phyloP scores from a whole-genome alignment of 352 stramenopile genomes.

The Globisporangium polare region DNA sequence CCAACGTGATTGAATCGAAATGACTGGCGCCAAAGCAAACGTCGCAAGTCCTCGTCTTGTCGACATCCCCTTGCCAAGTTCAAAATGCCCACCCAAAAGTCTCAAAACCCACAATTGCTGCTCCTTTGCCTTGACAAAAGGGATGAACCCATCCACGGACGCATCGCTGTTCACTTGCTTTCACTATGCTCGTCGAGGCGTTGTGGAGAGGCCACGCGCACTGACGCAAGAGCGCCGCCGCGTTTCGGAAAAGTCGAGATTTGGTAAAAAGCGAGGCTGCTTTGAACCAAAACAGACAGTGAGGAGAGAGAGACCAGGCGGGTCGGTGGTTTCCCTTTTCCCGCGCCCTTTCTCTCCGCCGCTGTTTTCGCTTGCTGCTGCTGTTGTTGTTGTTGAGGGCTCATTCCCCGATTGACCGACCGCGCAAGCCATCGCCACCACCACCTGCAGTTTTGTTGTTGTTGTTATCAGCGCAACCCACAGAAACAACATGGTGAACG shows the following conservation, averaged over 20 bases:
- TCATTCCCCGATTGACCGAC: background rate
- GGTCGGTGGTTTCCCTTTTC: background rate
- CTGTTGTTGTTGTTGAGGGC: no score
- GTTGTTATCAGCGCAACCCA: background rate
- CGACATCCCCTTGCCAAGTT: no score
- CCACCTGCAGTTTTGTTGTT: no score
- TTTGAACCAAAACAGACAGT: no score
- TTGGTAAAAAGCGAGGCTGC: no score
- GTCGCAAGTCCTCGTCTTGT: no score
- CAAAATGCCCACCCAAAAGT: no score
- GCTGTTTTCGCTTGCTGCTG: background rate
- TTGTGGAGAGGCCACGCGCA: background rate
- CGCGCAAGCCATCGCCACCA: background rate
- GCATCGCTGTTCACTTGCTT: background rate
- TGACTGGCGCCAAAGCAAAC: no score
- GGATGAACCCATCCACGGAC: background rate
- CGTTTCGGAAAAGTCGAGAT: background rate
- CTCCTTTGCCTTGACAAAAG: background rate
- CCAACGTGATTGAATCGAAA: no score
- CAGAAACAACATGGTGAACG: constrained; percentile 11
- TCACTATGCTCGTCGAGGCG: background rate
- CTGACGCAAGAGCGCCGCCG: background rate
- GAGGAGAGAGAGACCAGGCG: background rate
- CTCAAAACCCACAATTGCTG: no score
- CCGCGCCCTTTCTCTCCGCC: background rate